phyloP scores from a whole-genome alignment of 176 grass and related monocot genomes.

The Pharus latifolius region DNA sequence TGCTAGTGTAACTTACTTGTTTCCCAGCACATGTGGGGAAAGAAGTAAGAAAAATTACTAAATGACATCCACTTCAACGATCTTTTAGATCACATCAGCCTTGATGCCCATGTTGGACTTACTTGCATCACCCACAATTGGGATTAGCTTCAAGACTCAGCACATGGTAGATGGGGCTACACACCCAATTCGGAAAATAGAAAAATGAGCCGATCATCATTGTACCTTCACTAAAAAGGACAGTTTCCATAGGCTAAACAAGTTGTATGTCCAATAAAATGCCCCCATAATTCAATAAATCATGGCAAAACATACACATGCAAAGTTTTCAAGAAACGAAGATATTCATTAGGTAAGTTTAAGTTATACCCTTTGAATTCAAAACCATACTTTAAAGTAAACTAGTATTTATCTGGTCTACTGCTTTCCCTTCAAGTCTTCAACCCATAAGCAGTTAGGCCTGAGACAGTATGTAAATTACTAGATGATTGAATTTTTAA shows the following conservation, averaged over 20 bases:
- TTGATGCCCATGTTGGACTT: no score
- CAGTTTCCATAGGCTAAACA: background rate
- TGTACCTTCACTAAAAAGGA: background rate
- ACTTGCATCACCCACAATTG: no score
- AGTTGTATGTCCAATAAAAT: background rate
- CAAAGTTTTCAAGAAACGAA: background rate
- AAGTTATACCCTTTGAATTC: background rate
- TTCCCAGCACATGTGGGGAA: no score
- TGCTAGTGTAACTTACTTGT: no score
- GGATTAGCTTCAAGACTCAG: no score
- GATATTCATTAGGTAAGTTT: background rate
- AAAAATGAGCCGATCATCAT: background rate
- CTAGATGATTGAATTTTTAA: constrained; percentile 15
- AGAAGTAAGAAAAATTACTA: no score
- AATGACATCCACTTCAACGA: no score
- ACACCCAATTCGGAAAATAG: background rate
- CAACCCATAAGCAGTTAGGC: background rate
- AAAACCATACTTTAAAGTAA: background rate
- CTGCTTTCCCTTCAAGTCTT: background rate
- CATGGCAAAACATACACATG: background rate
- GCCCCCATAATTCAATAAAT: no score
- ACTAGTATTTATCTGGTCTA: background rate
- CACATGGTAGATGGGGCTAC: background rate
- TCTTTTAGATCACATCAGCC: no score
- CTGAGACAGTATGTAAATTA: background rate